phyloP scores from a whole-genome alignment of 306 rosid genomes.

The Malus orientalis region DNA sequence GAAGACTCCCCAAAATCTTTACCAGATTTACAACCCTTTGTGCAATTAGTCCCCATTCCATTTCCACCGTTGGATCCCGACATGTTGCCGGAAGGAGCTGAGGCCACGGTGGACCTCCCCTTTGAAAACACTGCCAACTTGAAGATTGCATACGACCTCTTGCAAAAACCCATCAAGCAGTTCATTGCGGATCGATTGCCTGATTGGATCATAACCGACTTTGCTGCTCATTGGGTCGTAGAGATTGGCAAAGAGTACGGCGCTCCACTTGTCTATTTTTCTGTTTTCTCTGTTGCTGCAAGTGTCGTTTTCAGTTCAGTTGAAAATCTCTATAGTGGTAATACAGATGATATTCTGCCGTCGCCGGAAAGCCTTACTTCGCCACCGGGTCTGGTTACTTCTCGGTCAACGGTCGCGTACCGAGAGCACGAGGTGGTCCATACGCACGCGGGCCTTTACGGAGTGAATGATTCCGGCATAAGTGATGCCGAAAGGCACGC shows the following conservation, averaged over 20 bases:
- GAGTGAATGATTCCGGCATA: background rate
- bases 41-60: conserved; percentile 2
- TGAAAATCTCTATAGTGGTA: background rate
- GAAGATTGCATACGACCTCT: background rate
- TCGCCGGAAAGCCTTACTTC: background rate
- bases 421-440: too few relatives aligned
- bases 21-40: background rate
- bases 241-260: background rate
- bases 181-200: conserved; percentile 2
- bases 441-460: too few relatives aligned
- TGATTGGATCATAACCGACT: conserved; percentile 10
- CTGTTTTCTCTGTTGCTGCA: background rate
- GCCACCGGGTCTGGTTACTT: too few relatives aligned
- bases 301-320: background rate
- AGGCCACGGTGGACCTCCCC: conserved; percentile 9
- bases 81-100: conserved; percentile 14
- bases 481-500: too few relatives aligned
- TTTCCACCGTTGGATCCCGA: background rate
- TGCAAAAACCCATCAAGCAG: background rate
- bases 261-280: background rate
- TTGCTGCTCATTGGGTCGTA: background rate
- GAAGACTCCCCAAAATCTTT: conserved; percentile 13
- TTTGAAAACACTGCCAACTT: background rate
- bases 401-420: too few relatives aligned
- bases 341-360: background rate